Evolutionary conservation across 768 basidiomycete species (phyloP).

Genomic region (Leccinum imitatum): DNA sequence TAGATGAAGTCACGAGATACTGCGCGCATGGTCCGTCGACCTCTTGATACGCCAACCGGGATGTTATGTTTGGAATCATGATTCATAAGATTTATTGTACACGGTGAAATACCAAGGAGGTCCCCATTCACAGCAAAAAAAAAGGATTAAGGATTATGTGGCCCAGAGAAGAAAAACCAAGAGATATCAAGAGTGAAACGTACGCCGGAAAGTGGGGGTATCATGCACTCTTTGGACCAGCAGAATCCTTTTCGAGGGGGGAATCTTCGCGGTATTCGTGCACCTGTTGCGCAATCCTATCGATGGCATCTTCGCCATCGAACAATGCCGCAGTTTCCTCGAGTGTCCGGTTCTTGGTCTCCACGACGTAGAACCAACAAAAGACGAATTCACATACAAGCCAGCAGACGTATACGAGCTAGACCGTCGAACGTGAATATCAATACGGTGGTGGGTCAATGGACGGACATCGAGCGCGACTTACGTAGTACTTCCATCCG

Average conservation of each 20-base stretch:
- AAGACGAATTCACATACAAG: conserved; percentile 64
- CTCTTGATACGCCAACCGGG: not conserved
- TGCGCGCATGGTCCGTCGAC: not conserved
- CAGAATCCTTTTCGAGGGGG: conserved; percentile 21
- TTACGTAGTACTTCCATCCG: conserved; percentile 75
- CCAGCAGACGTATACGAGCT: conserved; percentile 73
- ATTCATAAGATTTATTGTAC: not conserved
- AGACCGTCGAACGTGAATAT: not conserved
- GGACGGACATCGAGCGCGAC: conserved; percentile 15
- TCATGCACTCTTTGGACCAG: conserved; percentile 8
- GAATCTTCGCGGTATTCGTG: conserved; percentile 18
- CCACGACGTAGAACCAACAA: conserved; percentile 65
- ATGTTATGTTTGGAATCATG: not conserved
- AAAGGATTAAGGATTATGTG: not conserved
- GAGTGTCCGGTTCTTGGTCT: conserved; percentile 71
- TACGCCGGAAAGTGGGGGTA: not conserved
- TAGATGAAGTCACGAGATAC: not conserved
- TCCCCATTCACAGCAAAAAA: not conserved
- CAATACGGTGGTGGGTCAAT: not conserved
- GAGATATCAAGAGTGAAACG: not conserved
- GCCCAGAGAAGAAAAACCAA: not conserved
- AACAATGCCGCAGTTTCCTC: conserved; percentile 84
- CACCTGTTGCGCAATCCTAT: conserved; percentile 32
- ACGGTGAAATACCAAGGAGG: not conserved
- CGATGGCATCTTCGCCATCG: conserved; percentile 61